These are phyloP conservation scores for Pezicula neosporulosa DNA, from an alignment of 2,329 filamentous ascomycete species.

Conservation along the genomic window DNA sequence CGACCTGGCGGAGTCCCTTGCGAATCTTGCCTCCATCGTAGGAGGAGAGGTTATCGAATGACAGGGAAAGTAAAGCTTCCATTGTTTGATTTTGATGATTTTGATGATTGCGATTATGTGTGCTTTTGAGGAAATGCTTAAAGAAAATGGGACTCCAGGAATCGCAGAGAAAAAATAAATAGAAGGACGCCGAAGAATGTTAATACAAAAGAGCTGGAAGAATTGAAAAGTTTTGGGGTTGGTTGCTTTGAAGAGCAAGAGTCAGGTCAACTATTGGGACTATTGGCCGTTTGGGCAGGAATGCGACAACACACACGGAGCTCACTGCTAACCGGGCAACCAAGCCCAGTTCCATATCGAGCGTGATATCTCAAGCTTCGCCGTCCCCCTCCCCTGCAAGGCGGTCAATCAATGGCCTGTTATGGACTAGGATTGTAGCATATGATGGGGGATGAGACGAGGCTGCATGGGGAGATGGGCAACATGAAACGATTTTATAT, in stretches of 20 bases:
- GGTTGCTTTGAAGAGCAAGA: neutral
- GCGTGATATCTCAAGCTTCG: too few species aligned
- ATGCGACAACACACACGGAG: too few species aligned
- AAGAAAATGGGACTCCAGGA: neutral
- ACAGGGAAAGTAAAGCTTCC: slow-evolving; percentile 88
- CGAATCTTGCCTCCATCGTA: slow-evolving; percentile 86
- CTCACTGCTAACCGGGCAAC: neutral
- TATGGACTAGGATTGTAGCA: too few species aligned
- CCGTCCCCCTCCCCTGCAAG: too few species aligned
- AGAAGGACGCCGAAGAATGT: slow-evolving; percentile 12
- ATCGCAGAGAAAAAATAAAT: slow-evolving; percentile 5
- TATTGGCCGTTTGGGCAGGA: neutral
- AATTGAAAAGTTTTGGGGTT: slow-evolving; percentile 8
- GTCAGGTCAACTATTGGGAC: neutral
- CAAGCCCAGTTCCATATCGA: neutral
- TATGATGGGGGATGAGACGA: too few species aligned
- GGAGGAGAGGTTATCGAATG: slow-evolving; percentile 94
- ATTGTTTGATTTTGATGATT: slow-evolving; percentile 46
- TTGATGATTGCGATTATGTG: slow-evolving; percentile 9
- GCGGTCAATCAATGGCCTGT: too few species aligned
- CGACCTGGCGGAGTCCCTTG: slow-evolving; percentile 90
- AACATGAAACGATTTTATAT: too few species aligned
- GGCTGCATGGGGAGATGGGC: too few species aligned
- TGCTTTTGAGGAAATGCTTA: slow-evolving; percentile 9
- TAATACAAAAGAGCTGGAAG: slow-evolving; percentile 15